Base-by-base conservation (phyloP, 495 filamentous ascomycete species). In the Penicillium psychrofluorescens region DNA sequence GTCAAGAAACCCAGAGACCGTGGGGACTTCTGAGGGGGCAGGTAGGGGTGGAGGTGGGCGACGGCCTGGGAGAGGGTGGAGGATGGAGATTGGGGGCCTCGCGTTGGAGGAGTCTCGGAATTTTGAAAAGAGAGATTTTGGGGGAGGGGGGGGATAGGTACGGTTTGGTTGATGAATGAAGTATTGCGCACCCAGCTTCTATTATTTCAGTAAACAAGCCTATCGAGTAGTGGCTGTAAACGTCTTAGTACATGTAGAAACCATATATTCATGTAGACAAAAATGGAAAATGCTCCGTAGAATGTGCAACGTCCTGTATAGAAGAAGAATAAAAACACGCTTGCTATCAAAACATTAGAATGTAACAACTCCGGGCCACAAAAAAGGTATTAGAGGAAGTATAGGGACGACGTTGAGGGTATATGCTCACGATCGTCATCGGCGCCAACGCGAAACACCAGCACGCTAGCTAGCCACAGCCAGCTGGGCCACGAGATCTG, bases 401-500 rank as follows among this genome's bases (percentile, higher is more conserved):
- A 43, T 14, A 16, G 38, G 11, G 34, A 11, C 41, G 29, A 38
- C 16, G 36, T 36, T 40, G 38, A 27, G 33, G 29, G 36, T 15
- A 41, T 15, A 34, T 54, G 15, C 0, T 51, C 43, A 46, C 49
- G 41, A 42, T 54, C 41, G 37, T 56, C 38, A 37, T 16, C 11
- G 14, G 38, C 40, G 29, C n/a, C 22, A 11, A 34, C n/a, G 37
- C 38, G 11, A 28, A 28, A 34, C 9, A 37, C 22, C 30, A 32
- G 35, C 15, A 9, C 28, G 41, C 41, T 59, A 68, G 48, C 63
- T 67, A 41, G 68, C 68, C 41, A 71, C 67, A 38, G 74, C 74
- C 43, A 78, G 54, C 49, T 78, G 74, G 36, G 73, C 72, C 45
- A 78, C 71, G 16, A 78, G 60, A 51, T 72, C 70, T 35, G 72